phyloP scores from a whole-genome alignment of 257 asterid genomes.

The Striga asiatica region DNA sequence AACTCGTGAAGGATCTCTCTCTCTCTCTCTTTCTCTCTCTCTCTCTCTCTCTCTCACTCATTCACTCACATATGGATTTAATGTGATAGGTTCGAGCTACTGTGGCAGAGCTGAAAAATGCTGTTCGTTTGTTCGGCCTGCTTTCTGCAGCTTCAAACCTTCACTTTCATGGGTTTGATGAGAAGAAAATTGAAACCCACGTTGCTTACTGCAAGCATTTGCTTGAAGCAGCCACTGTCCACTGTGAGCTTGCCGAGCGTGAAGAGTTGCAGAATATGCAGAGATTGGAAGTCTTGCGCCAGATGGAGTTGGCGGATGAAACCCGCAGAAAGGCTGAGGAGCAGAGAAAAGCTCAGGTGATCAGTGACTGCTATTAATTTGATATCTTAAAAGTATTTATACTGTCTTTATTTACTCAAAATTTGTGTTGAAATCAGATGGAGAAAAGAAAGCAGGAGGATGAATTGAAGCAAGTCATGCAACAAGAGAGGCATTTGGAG shows the following conservation, averaged over 20 bases:
- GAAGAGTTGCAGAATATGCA: conserved; percentile 77
- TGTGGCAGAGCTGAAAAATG: conserved; percentile 92
- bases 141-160: conserved; percentile 81
- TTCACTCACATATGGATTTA: conserved; percentile 7
- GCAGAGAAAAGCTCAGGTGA: conserved; percentile 76
- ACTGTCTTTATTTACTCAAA: conserved; percentile 19
- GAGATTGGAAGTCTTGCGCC: conserved; percentile 75
- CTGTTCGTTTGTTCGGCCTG: conserved; percentile 90
- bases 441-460: conserved; percentile 96
- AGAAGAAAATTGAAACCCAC: conserved; percentile 93
- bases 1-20: background rate
- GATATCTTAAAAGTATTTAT: background rate
- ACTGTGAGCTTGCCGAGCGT: conserved; percentile 88
- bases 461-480: conserved; percentile 82
- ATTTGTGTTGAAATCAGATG: conserved; percentile 32
- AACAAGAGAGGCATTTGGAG: conserved; percentile 79
- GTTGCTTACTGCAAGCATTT: conserved; percentile 93
- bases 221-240: conserved; percentile 92
- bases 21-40: background rate
- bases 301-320: conserved; percentile 84
- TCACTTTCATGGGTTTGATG: conserved; percentile 91
- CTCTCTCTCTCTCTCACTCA: background rate
- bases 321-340: conserved; percentile 86
- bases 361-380: background rate
- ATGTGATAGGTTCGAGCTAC: conserved; percentile 65